Conservation (phyloP, 176 grass and related monocot genomes). For the Poa annua region DNA sequence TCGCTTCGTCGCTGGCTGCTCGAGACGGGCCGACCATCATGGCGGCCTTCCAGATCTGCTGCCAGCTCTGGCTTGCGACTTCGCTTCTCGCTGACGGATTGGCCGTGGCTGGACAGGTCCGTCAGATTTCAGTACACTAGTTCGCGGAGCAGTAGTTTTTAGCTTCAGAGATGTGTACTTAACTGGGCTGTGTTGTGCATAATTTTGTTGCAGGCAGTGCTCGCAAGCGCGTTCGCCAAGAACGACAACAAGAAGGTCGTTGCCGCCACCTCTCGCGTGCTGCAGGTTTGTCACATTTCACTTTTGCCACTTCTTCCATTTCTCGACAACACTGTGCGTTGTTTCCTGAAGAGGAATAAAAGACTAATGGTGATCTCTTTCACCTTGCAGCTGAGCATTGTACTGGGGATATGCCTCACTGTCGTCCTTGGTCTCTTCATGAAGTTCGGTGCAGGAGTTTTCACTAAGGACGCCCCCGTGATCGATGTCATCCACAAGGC, state of each 20-base stretch:
- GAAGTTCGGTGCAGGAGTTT: constrained; percentile 82
- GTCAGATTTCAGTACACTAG: background rate
- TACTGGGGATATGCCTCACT: constrained; percentile 70
- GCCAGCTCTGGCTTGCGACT: constrained; percentile 90
- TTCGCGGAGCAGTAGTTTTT: constrained; percentile 11
- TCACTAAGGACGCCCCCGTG: constrained; percentile 75
- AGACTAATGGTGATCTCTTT: background rate
- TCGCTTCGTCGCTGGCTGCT: constrained; percentile 87
- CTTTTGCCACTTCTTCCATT: background rate
- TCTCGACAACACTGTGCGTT: background rate
- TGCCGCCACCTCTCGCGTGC: constrained; percentile 65
- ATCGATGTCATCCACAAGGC: constrained; percentile 75
- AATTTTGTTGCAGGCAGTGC: constrained; percentile 70
- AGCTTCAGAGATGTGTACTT: background rate
- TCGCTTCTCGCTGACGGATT: constrained; percentile 95
- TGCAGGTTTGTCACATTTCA: constrained; percentile 63
- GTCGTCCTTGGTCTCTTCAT: constrained; percentile 70
- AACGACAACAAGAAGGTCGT: constrained; percentile 65
- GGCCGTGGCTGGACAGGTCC: constrained; percentile 96
- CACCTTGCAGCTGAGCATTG: constrained; percentile 72
- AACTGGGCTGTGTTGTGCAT: constrained; percentile 4
- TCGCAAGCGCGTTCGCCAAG: constrained; percentile 86
- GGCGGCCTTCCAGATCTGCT: constrained; percentile 95
- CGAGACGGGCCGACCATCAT: constrained; percentile 71
- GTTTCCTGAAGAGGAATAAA: background rate